Percentiles rank a stretch among this genome's conserved stretches.
Conservation (phyloP, 306 rosid species). For the Vachellia collinsii region DNA sequence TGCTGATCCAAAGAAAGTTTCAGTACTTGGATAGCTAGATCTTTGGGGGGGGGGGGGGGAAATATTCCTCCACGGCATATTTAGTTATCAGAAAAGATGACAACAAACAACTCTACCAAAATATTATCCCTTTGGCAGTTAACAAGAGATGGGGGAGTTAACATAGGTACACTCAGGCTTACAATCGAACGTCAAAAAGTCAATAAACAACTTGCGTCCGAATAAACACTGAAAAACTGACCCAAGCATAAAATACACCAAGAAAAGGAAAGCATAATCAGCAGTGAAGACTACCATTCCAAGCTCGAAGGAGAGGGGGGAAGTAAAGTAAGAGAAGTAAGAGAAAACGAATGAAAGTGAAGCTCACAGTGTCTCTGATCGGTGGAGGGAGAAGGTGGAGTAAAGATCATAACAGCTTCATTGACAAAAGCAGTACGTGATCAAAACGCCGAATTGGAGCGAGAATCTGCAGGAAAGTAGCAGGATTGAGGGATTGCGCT, state of each 20-base stretch:
- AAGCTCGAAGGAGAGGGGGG: background rate
- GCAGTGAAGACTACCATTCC: constrained; percentile 1
- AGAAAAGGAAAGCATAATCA: constrained; percentile 12
- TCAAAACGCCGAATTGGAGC: constrained; percentile 20
- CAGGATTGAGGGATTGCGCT: constrained; percentile 37
- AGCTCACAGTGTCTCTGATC: constrained; percentile 44
- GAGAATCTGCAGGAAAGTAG: constrained; percentile 42
- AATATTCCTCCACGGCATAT: background rate
- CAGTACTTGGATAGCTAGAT: background rate
- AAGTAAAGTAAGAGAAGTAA: background rate
- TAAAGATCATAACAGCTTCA: constrained; percentile 36
- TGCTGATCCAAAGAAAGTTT: background rate
- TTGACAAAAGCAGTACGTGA: constrained; percentile 20
- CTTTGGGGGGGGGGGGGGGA: background rate
- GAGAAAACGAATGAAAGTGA: constrained; percentile 23
- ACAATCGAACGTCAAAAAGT: constrained; percentile 34
- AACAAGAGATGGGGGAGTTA: background rate
- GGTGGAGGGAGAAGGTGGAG: constrained; percentile 20
- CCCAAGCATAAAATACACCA: constrained; percentile 22
- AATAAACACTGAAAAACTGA: constrained; percentile 16
- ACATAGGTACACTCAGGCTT: constrained; percentile 13
- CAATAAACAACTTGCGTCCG: constrained; percentile 25
- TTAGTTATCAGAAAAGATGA: background rate
- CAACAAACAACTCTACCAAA: background rate
- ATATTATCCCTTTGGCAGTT: background rate